A percentile compares a stretch with the other conserved stretches of the same genome.
Evolutionary conservation across 2,329 filamentous ascomycete genomes (phyloP).

Genomic region (Botrytis porri): DNA sequence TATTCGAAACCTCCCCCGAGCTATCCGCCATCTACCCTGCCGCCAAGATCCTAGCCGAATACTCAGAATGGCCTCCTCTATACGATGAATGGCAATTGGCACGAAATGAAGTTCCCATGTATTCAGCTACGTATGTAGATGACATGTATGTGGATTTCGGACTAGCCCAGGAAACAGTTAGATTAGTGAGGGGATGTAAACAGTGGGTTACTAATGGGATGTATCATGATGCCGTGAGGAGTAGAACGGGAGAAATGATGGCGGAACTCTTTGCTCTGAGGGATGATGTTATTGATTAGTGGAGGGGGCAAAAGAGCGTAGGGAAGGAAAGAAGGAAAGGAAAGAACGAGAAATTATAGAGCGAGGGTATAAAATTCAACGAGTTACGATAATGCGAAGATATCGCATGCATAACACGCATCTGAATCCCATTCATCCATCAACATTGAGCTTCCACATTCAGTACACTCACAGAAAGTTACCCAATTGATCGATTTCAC

Average conservation of each 20-base stretch:
- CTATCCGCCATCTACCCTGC: slow-evolving; percentile 65
- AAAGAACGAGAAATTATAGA: not conserved
- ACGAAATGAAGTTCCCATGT: slow-evolving; percentile 79
- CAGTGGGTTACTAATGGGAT: slow-evolving; percentile 81
- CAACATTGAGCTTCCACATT: not conserved
- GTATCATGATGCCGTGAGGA: slow-evolving; percentile 80
- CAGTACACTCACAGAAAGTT: not conserved
- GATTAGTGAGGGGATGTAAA: slow-evolving; percentile 71
- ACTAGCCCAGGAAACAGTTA: slow-evolving; percentile 69
- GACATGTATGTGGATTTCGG: slow-evolving; percentile 91
- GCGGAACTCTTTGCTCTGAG: slow-evolving; percentile 72
- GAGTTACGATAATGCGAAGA: not conserved
- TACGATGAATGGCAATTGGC: slow-evolving; percentile 73
- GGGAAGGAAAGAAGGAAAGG: too few relatives aligned
- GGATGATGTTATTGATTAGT: slow-evolving; percentile 61
- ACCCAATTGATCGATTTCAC: not conserved
- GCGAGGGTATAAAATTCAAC: not conserved
- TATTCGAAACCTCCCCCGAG: slow-evolving; percentile 78
- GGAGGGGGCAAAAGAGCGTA: not conserved
- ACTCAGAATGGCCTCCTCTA: slow-evolving; percentile 68
- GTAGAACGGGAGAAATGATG: slow-evolving; percentile 72
- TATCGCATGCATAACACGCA: not conserved
- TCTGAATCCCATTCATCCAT: not conserved
- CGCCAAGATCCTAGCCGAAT: slow-evolving; percentile 67
- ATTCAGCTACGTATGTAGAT: slow-evolving; percentile 77